phyloP scores from a whole-genome alignment of 1,284 basidiomycete species.

The Hemileccinum hortonii region DNA sequence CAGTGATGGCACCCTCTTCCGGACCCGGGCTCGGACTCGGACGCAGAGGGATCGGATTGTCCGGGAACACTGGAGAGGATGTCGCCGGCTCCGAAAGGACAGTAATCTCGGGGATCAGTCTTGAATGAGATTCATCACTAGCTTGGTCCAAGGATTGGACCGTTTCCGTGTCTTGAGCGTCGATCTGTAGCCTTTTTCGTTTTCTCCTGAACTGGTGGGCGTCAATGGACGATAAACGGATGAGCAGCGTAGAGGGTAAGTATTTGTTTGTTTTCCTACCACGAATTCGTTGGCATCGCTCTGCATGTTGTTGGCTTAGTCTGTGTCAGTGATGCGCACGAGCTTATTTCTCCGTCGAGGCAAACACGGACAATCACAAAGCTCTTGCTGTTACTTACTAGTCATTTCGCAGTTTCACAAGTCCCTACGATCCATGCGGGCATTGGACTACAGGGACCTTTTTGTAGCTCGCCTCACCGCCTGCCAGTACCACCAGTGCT shows the following conservation, averaged over 20 bases:
- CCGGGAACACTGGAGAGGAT: not conserved
- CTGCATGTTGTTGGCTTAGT: slow-evolving; percentile 13
- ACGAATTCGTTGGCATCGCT: slow-evolving; percentile 24
- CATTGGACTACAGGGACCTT: too few species aligned
- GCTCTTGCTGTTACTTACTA: too few species aligned
- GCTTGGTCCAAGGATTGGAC: not conserved
- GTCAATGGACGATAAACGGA: not conserved
- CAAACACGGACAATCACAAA: too few species aligned
- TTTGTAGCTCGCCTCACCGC: too few species aligned
- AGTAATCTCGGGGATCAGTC: slow-evolving; percentile 17
- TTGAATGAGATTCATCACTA: not conserved
- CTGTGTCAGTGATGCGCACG: too few species aligned
- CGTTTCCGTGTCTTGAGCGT: slow-evolving; percentile 1
- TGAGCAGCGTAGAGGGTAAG: not conserved
- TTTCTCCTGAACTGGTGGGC: slow-evolving; percentile 28
- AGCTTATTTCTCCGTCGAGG: too few species aligned
- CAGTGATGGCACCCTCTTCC: slow-evolving; percentile 20
- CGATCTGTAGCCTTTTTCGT: slow-evolving; percentile 22
- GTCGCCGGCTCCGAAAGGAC: slow-evolving; percentile 10
- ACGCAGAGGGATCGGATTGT: not conserved
- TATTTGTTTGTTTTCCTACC: slow-evolving; percentile 26
- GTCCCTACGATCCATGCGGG: too few species aligned
- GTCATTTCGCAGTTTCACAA: too few species aligned
- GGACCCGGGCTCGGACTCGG: not conserved
- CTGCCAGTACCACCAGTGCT: too few species aligned